A percentile compares a stretch with the other conserved stretches of the same genome.
These are phyloP conservation scores for Serendipita sp. DNA, from an alignment of 768 basidiomycete species.

Conservation along the genomic window DNA sequence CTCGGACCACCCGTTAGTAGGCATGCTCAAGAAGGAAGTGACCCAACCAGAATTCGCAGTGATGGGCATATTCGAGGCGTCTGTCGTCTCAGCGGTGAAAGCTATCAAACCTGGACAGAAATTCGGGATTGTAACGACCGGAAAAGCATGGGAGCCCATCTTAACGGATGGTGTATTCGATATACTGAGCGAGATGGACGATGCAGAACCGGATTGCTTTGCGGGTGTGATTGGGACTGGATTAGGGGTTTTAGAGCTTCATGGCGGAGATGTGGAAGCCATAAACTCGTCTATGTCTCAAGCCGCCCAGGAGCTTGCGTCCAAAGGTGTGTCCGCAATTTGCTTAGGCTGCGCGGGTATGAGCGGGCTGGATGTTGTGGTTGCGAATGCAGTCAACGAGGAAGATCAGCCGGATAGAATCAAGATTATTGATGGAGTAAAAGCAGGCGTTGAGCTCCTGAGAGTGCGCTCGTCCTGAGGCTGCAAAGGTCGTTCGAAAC, in stretches of 20 bases:
- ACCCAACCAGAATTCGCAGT: constrained; percentile 14
- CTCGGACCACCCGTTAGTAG: constrained; percentile 23
- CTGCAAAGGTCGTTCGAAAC: too few relatives aligned
- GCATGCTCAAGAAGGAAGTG: constrained; percentile 13
- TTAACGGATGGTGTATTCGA: constrained; percentile 16
- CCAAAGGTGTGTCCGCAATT: constrained; percentile 12
- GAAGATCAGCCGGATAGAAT: constrained; percentile 11
- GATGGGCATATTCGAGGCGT: constrained; percentile 25
- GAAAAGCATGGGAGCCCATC: constrained; percentile 22
- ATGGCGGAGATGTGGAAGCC: constrained; percentile 16
- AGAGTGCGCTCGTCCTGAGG: neutral
- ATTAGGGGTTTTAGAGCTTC: constrained; percentile 21
- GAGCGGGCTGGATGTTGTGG: constrained; percentile 17
- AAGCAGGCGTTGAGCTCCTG: constrained; percentile 14
- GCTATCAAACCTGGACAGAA: constrained; percentile 15
- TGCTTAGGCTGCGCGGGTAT: constrained; percentile 21
- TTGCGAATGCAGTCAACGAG: constrained; percentile 13
- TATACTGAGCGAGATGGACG: constrained; percentile 15
- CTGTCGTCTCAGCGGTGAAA: constrained; percentile 16
- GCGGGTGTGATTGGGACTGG: constrained; percentile 23
- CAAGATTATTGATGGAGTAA: constrained; percentile 18
- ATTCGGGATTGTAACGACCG: constrained; percentile 26
- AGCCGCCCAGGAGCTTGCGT: constrained; percentile 17
- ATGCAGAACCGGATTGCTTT: constrained; percentile 14
- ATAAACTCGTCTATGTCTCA: constrained; percentile 18